Percentiles rank a stretch among this genome's conserved stretches.
phyloP scores from a whole-genome alignment of 805 yeast species.

The Yarrowia osloensis region DNA sequence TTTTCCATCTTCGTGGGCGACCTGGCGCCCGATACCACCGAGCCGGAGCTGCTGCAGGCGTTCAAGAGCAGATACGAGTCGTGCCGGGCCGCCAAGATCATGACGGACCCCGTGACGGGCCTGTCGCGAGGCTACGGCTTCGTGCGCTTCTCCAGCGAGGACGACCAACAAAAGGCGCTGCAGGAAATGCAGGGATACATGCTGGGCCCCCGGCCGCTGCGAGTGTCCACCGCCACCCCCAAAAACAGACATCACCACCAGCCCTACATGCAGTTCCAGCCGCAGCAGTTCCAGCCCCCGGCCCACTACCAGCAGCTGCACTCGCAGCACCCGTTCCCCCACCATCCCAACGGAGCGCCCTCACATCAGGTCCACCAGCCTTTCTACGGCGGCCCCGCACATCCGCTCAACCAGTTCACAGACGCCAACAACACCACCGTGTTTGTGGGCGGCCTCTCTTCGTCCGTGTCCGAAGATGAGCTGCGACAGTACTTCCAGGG shows the following conservation, averaged over 20 bases:
- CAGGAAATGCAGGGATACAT: constrained; percentile 79
- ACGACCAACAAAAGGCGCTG: constrained; percentile 71
- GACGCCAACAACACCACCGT: constrained; percentile 84
- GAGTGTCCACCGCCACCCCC: constrained; percentile 71
- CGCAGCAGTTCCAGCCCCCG: constrained; percentile 31
- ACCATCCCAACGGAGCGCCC: neutral
- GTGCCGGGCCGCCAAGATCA: constrained; percentile 72
- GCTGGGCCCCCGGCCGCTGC: constrained; percentile 71
- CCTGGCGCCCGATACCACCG: constrained; percentile 71
- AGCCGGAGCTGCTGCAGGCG: constrained; percentile 59
- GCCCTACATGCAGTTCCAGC: constrained; percentile 31
- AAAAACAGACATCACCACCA: constrained; percentile 45
- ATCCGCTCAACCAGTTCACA: constrained; percentile 55
- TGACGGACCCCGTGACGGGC: constrained; percentile 70
- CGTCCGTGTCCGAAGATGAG: constrained; percentile 57
- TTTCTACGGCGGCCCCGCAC: constrained; percentile 40
- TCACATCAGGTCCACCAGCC: constrained; percentile 35
- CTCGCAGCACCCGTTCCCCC: constrained; percentile 29
- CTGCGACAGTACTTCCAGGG: constrained; percentile 60
- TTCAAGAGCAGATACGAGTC: constrained; percentile 73
- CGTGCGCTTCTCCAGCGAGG: constrained; percentile 67
- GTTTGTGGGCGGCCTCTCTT: constrained; percentile 75
- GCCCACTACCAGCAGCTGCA: constrained; percentile 30
- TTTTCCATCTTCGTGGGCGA: constrained; percentile 85
- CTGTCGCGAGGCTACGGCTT: constrained; percentile 86